Evolutionary conservation across 2,329 filamentous ascomycete genomes (phyloP).

Genomic region (Herpotrichia juniperi): DNA sequence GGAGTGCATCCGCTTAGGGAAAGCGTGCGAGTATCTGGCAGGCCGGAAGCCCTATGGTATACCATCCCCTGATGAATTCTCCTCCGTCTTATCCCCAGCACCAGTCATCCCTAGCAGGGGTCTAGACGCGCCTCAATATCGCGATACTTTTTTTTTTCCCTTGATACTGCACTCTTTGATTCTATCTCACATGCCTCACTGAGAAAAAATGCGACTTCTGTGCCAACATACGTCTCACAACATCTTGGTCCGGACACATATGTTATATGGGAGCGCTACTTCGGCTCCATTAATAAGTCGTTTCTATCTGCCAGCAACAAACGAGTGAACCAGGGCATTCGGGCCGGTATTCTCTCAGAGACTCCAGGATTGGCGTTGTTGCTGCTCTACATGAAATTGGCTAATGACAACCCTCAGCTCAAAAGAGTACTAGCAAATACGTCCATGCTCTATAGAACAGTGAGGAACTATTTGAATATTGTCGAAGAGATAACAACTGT

Average conservation of each 20-base stretch:
- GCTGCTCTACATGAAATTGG: conserved; percentile 35
- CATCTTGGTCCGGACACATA: neutral
- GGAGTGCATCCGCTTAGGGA: conserved; percentile 1
- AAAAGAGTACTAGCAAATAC: neutral
- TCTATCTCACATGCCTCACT: neutral
- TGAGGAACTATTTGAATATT: conserved; percentile 32
- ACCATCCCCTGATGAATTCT: neutral
- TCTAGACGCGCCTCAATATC: neutral
- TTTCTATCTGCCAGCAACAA: conserved; percentile 31
- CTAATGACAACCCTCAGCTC: conserved; percentile 17
- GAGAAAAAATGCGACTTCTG: neutral
- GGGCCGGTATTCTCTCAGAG: neutral
- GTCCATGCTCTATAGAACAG: conserved; percentile 26
- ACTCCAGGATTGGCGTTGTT: conserved; percentile 31
- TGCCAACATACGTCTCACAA: neutral
- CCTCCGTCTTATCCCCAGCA: neutral
- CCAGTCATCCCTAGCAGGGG: neutral
- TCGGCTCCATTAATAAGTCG: conserved; percentile 22
- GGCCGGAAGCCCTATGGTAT: neutral
- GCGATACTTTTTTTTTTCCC: neutral
- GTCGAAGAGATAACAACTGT: conserved; percentile 31
- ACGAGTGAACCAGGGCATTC: conserved; percentile 14
- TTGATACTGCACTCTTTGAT: neutral
- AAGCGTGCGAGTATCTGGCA: conserved; percentile 1
- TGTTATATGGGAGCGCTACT: conserved; percentile 9